Evolutionary conservation across 306 rosid species (phyloP).

Genomic region (Cucurbita pepo): DNA sequence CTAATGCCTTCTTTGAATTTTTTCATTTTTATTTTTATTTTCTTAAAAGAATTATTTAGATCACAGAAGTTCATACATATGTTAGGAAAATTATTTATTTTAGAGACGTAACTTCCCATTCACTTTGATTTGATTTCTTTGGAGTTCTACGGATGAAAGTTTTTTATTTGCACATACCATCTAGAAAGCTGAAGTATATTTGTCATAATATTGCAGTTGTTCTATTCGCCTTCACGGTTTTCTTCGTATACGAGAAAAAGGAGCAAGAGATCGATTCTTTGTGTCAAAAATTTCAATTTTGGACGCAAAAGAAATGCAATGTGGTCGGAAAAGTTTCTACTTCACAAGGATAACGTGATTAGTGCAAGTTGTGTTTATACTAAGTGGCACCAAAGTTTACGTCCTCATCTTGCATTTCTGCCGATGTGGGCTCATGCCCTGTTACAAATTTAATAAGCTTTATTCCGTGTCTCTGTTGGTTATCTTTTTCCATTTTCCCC

Average conservation of each 20-base stretch:
- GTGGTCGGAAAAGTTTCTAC: conserved; percentile 23
- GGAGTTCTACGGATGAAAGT: not conserved
- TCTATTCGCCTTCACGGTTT: conserved; percentile 40
- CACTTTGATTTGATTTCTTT: not conserved
- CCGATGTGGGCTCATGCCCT: not conserved
- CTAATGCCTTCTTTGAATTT: not conserved
- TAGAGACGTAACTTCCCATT: no score
- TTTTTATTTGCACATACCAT: not conserved
- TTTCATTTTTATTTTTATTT: not conserved
- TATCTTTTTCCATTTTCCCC: not conserved
- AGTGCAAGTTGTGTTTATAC: not conserved
- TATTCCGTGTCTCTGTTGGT: not conserved
- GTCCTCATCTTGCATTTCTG: not conserved
- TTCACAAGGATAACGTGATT: conserved; percentile 43
- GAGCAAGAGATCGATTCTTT: conserved; percentile 61
- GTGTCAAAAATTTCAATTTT: conserved; percentile 22
- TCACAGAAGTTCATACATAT: not conserved
- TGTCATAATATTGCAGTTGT: conserved; percentile 40
- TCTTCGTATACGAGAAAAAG: conserved; percentile 59
- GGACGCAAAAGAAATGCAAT: conserved; percentile 47
- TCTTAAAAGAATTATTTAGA: not conserved
- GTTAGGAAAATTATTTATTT: not conserved
- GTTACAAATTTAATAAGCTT: not conserved
- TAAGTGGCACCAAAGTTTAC: not conserved
- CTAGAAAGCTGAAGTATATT: not conserved